Evolutionary conservation across 306 rosid genomes (phyloP), one percentile per base, ranked within the genome.

Genomic region (Vigna trinervia): DNA sequence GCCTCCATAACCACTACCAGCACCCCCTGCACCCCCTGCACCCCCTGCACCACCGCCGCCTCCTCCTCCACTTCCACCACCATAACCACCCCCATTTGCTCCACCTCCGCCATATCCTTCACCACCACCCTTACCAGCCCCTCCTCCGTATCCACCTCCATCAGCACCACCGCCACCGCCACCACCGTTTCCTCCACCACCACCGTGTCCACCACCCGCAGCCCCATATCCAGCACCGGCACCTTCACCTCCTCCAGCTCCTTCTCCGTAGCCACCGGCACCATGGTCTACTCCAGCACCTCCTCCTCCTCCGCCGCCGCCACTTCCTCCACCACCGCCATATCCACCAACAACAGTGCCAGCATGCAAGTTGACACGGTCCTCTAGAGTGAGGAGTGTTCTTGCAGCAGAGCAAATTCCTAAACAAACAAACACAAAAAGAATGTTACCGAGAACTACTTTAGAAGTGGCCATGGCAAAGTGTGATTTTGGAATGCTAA

Each of bases 391-490:
- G 69, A 80, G 83, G 68, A 87, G 81, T n/a, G 82, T 73, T 77
- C 88, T 80, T 34, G 90, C 69, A 39, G 93, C 84, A 26, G 83
- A 83, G 62, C 84, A 85, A 23, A 85, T 67, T 9, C 88, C 85
- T 14, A 85, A 26, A 80, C 84, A 76, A 28, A 89, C 17, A 23
- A 84, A 61, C 48, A 76, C 74, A 83, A 84, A 57, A 59, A 82
- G 47, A 76, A 84, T 71, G 56, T 66, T 14, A 53, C 38, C 72
- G 13, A 41, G 13, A 59, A 63, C 1, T 8, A 56, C 41, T 67
- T 87, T 87, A 57, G 54, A 39, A 41, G 83, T 68, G 39, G 85
- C 82, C 93, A 68, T 68, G 26, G 57, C 56, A 67, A 45, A 22
- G 19, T 14, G 7, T 45, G 48, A 14, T 48, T 80, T 52, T 45